Evolutionary conservation across 2,329 filamentous ascomycete genomes (phyloP), one percentile per base, ranked within the genome.

Genomic region (Xylariaceae sp.): DNA sequence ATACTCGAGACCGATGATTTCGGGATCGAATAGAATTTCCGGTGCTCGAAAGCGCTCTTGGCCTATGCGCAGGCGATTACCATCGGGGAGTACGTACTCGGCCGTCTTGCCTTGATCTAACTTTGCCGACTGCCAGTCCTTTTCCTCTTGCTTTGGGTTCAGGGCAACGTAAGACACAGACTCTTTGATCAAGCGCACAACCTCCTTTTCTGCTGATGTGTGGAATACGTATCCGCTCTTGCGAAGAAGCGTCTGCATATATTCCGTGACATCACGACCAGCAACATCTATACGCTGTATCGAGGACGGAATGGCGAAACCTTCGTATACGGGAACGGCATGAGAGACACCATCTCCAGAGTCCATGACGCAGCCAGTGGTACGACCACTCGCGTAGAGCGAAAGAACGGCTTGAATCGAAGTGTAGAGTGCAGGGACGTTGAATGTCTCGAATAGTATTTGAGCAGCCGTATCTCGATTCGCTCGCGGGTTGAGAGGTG

Each of bases 371-470:
- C 97, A 89, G 55, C 93, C 93, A 3, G 93, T 97, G 18, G 93
- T 97, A 54, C 93, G 85, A 17, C 93, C 93, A 41, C 89, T 95
- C 41, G 93, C 91, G 67, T 98, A 98, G 46, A 98, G 73, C 35
- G 91, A 96, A 42, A 98, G 79, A 16, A 97, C 90, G 1, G 93
- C 93, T 72, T 98, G 93, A 53, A 98, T 95, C 2, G 90, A 96
- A 42, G 89, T 95, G 70, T 96, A 95, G 34, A 97, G 75, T 3
- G 93, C 93, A 11, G 93, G 93, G 9, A 97, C 91, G 62, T 97
- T 97, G 76, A 97, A 97, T 2, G 91, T 95, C 70, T 98, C 93
- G 68, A 98, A 98, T 42, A 98, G 81, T 51, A 98, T 94, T 66
- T 98, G 93, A 32, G 93, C 93, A 30, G 93, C 93, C 7, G 85